Conservation (phyloP, 2,329 filamentous ascomycete genomes). For the Neoscytalidium dimidiatum region DNA sequence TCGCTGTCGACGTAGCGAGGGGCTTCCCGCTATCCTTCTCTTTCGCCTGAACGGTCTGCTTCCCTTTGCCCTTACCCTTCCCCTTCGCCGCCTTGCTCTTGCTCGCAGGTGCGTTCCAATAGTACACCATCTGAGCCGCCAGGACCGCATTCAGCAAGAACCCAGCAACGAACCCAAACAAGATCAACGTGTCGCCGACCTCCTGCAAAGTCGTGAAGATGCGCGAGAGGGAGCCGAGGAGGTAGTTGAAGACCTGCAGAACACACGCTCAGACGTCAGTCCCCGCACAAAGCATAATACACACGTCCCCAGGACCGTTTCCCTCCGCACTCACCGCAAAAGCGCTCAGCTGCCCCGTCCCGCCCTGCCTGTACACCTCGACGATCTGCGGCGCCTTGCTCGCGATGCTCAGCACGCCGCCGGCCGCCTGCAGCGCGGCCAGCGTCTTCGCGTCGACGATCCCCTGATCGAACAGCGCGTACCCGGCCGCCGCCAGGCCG, state of each 20-base stretch:
- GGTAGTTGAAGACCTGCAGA: slow-evolving; percentile 92
- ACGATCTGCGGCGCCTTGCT: slow-evolving; percentile 94
- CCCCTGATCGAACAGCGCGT: slow-evolving; percentile 67
- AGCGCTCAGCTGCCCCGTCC: slow-evolving; percentile 92
- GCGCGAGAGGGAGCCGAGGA: slow-evolving; percentile 85
- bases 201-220: slow-evolving; percentile 98
- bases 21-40: slow-evolving; percentile 31
- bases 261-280: neutral
- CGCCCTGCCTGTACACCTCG: slow-evolving; percentile 80
- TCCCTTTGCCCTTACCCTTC: slow-evolving; percentile 26
- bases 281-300: neutral
- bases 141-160: slow-evolving; percentile 88
- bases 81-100: slow-evolving; percentile 24
- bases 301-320: neutral
- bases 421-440: slow-evolving; percentile 78
- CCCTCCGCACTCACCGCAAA: slow-evolving; percentile 85
- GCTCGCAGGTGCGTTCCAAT: slow-evolving; percentile 73
- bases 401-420: slow-evolving; percentile 78
- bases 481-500: slow-evolving; percentile 68
- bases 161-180: slow-evolving; percentile 86
- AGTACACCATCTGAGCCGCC: slow-evolving; percentile 89
- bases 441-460: slow-evolving; percentile 68
- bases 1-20: slow-evolving; percentile 44
- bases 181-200: slow-evolving; percentile 93
- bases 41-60: slow-evolving; percentile 33